Evolutionary conservation across 805 yeast species (phyloP), one percentile per base, ranked within the genome.

Genomic region (Starmerella floris): DNA sequence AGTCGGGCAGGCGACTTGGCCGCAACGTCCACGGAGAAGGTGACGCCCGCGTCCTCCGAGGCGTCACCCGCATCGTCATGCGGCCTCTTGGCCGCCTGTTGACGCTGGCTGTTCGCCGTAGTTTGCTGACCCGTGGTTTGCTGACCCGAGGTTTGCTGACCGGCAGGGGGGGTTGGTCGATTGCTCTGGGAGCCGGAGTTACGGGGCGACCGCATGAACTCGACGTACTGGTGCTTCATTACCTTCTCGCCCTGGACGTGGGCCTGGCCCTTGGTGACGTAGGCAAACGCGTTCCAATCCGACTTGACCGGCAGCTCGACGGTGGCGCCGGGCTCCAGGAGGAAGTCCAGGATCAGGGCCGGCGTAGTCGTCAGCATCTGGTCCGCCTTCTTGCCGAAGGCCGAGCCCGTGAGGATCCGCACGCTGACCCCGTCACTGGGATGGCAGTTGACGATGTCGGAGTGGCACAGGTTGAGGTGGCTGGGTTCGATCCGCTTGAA

Each of bases 231-330:
- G 27, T 38, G 40, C 36, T 23, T 23, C 4, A 32, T 33, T 37
- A 32, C 37, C 25, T 36, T 26, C 35, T 30, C 30, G 23, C 34
- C 43, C 37, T 51, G 51, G 22, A 51, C 37, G 20, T 41, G 35
- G 19, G 49, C 44, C 20, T 39, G 39, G 30, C 63, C 63, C 11
- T 50, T 50, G 23, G 56, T 43, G 22, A 52, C 50, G 37, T 54
- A 57, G 9, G 56, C 46, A 33, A 59, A 57, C 3, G 60, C 57
- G 42, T 56, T 60, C 54, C 56, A 59, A 21, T 44, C 54, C 13
- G 46, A 33, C 31, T 56, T 56, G 16, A 51, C 50, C 4, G 48
- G 43, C 8, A 48, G 28, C 22, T 38, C 44, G 13, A 52, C 19
- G 16, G 15, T 15, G 3, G 48, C 38, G 11, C 48, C 50, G 5